Conservation (phyloP, 2,329 filamentous ascomycete genomes). For the Coniochaeta pulveracea region DNA sequence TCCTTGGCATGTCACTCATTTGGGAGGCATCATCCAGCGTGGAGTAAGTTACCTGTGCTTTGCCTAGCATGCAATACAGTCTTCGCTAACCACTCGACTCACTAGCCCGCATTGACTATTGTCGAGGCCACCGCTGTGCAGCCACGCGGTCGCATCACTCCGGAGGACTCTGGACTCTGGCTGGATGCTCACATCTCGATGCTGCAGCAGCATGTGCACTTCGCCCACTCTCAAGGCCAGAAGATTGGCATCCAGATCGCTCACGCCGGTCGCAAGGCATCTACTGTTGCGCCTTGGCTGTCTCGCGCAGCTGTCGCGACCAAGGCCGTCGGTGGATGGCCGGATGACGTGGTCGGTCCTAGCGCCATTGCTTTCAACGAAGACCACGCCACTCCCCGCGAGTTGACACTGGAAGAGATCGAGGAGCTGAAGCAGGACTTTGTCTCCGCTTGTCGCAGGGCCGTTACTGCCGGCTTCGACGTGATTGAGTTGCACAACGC, state of each 20-base stretch:
- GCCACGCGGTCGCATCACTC: slow-evolving; percentile 61
- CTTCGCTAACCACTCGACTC: neutral
- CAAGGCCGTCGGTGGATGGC: slow-evolving; percentile 31
- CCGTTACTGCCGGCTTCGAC: slow-evolving; percentile 55
- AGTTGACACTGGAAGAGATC: slow-evolving; percentile 56
- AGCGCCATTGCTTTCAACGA: slow-evolving; percentile 17
- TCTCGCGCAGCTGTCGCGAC: slow-evolving; percentile 35
- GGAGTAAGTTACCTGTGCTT: slow-evolving; percentile 25
- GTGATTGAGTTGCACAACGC: slow-evolving; percentile 65
- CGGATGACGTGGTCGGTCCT: slow-evolving; percentile 22
- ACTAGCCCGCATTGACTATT: slow-evolving; percentile 45
- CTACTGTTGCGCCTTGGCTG: slow-evolving; percentile 45
- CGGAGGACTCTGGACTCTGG: slow-evolving; percentile 34
- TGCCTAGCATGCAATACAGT: neutral
- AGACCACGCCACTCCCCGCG: slow-evolving; percentile 32
- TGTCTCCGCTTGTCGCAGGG: slow-evolving; percentile 37
- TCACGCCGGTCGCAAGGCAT: slow-evolving; percentile 54
- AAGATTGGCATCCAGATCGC: slow-evolving; percentile 60
- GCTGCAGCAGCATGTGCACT: slow-evolving; percentile 22
- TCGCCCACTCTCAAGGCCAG: slow-evolving; percentile 40
- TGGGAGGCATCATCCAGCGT: slow-evolving; percentile 60
- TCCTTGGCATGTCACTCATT: slow-evolving; percentile 61
- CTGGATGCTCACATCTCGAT: slow-evolving; percentile 23
- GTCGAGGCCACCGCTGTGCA: slow-evolving; percentile 60
- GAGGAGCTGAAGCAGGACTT: slow-evolving; percentile 49